Evolutionary conservation across 768 basidiomycete genomes (phyloP), one percentile per base, ranked within the genome.

Genomic region (Hygrocybe coccinea): DNA sequence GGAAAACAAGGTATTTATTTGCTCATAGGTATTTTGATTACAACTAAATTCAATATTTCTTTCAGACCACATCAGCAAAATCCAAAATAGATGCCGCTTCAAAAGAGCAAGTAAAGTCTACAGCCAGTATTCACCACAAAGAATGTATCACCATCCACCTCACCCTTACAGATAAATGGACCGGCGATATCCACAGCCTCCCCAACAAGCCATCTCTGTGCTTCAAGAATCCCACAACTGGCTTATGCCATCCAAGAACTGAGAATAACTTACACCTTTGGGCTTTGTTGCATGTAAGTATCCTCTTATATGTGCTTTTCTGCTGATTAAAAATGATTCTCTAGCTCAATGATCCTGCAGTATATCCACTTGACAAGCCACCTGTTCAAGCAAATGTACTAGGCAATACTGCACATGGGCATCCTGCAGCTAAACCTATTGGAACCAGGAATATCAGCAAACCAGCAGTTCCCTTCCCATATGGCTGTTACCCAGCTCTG

Each of bases 261-360:
- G 47, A 56, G 54, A 48, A 49, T 35, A 56, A 56, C 34, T 14
- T 56, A 17, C 34, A 50, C 17, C 34, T 49, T 21, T 56, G 54
- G 54, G 45, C 46, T 15, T 36, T 35, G 34, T 25, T 56, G 35
- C 55, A 37, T 49, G 47, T 56, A 49, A n/a, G 35, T 38, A 21
- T 46, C 22, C 14, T 48, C 47, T 9, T 25, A 10, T 41, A 5
- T 6, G 3, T 37, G 36, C 25, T 33, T 17, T 35, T 38, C 14
- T 5, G 21, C 22, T 36, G 5, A 24, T 15, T 3, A n/a, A n/a
- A n/a, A n/a, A n/a, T n/a, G n/a, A n/a, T 34, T 49, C 8, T 25
- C n/a, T 38, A 49, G 54, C n/a, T 49, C 17, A 34, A 50, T 14
- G 36, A 56, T 21, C 54, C 54, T 3, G 22, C 22, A 5, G 38